Evolutionary conservation across 2,329 filamentous ascomycete genomes (phyloP), one percentile per base, ranked within the genome.

Genomic region (Colletotrichum abscissum): DNA sequence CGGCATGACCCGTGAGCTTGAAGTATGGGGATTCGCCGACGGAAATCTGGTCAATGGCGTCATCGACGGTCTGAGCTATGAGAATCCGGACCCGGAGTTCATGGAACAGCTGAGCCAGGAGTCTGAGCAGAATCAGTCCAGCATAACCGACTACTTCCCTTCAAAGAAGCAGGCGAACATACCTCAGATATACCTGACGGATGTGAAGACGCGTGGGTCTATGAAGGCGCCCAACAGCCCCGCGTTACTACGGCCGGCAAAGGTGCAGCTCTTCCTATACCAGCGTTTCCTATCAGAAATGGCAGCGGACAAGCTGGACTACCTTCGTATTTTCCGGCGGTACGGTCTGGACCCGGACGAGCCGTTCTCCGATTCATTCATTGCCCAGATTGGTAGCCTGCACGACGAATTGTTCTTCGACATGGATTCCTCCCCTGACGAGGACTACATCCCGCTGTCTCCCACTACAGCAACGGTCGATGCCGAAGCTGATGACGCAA

Each of bases 251-350:
- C 90, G 93, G 12, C 94, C 94, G 0, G 94, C 95, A 0, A 91
- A 92, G 77, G 92, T 98, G 73, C 97, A 99, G 80, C 86, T 98
- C 0, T 95, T 97, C 82, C 86, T 98, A 0, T 99, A 98, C 80
- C 95, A 96, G 76, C 92, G 92, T 30, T 91, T 98, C 66, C 86
- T 99, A n/a, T 90, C 92, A 11, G 88, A 92, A 3, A 90, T 98
- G 78, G 94, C 93, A 0, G 88, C 90, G 0, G 92, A 92, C 63
- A 88, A 88, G 8, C 87, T 98, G 0, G 90, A 95, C 69, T 94
- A 95, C 46, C 82, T 90, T 24, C 83, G 86, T 0, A 86, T 98
- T 1, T 91, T 96, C 71, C 81, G 86, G 7, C 92, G 95, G 1
- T 97, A 98, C 77, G 86, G 87, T 0, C 85, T 98, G 8, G 87